Evolutionary conservation across 192 early-diverging fungal genomes (phyloP).

Genomic region (Phlyctochytrium arcticum): DNA sequence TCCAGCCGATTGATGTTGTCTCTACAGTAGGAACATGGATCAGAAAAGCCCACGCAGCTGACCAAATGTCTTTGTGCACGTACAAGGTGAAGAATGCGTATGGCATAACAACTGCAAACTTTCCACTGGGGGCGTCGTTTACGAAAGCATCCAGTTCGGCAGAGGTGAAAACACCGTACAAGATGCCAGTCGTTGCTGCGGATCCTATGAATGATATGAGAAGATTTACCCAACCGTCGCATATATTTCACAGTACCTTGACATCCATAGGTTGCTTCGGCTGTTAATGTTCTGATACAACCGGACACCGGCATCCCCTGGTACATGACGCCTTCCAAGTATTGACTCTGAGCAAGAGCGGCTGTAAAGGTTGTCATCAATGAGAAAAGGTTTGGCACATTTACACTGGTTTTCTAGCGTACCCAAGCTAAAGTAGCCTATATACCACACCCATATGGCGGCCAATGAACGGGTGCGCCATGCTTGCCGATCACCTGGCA

Average conservation of each 20-base stretch:
- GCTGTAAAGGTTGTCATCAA: too few species aligned
- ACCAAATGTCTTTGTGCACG: too few species aligned
- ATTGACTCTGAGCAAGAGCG: slow-evolving; percentile 27
- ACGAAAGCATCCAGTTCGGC: slow-evolving; percentile 49
- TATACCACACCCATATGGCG: too few species aligned
- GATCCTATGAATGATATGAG: too few species aligned
- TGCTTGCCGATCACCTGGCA: too few species aligned
- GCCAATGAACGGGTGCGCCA: too few species aligned
- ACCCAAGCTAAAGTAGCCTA: too few species aligned
- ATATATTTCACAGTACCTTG: slow-evolving; percentile 38
- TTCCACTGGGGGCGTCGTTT: slow-evolving; percentile 20
- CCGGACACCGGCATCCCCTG: slow-evolving; percentile 40
- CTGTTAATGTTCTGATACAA: slow-evolving; percentile 56
- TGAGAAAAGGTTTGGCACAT: too few species aligned
- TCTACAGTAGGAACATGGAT: slow-evolving; percentile 6
- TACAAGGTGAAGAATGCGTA: slow-evolving; percentile 60
- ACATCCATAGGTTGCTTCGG: slow-evolving; percentile 55
- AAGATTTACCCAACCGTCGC: neutral
- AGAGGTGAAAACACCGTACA: slow-evolving; percentile 47
- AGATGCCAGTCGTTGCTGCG: slow-evolving; percentile 45
- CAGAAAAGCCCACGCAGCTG: neutral
- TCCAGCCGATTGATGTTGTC: slow-evolving; percentile 41
- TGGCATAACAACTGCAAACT: slow-evolving; percentile 60
- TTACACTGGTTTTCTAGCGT: too few species aligned
- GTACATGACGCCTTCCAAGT: slow-evolving; percentile 34